These are phyloP conservation scores for Ophiorrhiza pumila DNA, from an alignment of 257 asterid species.

Conservation along the genomic window DNA sequence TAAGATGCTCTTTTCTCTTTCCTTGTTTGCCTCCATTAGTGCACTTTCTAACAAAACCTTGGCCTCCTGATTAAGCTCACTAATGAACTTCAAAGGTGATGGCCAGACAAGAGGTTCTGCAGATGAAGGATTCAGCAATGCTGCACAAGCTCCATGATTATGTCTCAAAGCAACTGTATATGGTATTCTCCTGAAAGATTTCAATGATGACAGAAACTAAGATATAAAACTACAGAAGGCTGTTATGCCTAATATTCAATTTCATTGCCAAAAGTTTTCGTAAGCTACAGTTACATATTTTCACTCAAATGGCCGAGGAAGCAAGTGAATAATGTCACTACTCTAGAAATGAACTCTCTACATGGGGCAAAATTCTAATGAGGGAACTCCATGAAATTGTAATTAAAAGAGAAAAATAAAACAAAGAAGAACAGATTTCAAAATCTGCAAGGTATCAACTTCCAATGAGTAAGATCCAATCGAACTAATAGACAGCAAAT, in stretches of 20 bases:
- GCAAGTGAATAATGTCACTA: not conserved
- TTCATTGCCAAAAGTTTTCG: not conserved
- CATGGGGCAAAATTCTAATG: too few relatives aligned
- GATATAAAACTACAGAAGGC: not conserved
- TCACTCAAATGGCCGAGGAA: not conserved
- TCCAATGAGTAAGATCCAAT: not conserved
- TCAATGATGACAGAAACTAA: not conserved
- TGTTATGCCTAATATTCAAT: not conserved
- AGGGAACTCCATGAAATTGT: not conserved
- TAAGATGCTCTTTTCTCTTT: conserved; percentile 67
- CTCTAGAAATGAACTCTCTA: not conserved
- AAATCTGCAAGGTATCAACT: not conserved
- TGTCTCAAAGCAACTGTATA: conserved; percentile 71
- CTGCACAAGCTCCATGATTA: conserved; percentile 80
- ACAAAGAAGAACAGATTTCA: not conserved
- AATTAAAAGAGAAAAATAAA: not conserved
- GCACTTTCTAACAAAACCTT: conserved; percentile 73
- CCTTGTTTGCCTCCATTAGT: conserved; percentile 74
- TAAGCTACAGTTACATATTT: not conserved
- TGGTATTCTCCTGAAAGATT: conserved; percentile 76
- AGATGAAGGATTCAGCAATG: conserved; percentile 81
- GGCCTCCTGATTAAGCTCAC: conserved; percentile 83
- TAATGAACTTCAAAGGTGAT: conserved; percentile 78
- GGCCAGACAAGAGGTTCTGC: conserved; percentile 99
- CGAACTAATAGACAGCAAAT: not conserved